A percentile compares a stretch with the other conserved stretches of the same genome.
Conservation (phyloP, 2,329 filamentous ascomycete genomes). For the Ophiostoma pallidulum region DNA sequence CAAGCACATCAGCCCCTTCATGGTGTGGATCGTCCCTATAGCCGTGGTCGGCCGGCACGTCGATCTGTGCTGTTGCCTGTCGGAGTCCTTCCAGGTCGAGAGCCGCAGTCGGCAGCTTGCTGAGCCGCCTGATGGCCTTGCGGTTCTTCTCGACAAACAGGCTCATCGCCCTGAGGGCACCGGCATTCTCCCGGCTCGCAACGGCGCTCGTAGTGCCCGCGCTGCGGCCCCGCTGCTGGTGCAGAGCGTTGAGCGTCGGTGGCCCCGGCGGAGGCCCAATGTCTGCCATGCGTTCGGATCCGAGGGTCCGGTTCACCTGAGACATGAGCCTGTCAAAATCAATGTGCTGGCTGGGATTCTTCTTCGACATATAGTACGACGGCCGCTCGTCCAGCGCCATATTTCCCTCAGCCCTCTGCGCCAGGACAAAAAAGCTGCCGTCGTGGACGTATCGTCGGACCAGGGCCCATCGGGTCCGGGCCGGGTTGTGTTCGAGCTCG, state of each 20-base stretch:
- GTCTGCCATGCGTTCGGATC: no score
- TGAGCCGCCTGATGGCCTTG: constrained; percentile 33
- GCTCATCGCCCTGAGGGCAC: constrained; percentile 35
- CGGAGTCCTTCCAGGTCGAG: not conserved
- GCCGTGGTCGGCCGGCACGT: no score
- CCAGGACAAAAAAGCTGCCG: constrained; percentile 42
- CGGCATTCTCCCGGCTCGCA: constrained; percentile 27
- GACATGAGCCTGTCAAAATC: constrained; percentile 37
- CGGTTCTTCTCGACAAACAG: constrained; percentile 34
- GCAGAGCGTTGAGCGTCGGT: constrained; percentile 13
- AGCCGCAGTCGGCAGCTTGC: constrained; percentile 25
- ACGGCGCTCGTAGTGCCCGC: not conserved
- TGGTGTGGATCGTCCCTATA: no score
- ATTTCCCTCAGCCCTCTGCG: constrained; percentile 24
- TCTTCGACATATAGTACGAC: constrained; percentile 18
- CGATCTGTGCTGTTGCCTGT: not conserved
- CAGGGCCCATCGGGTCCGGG: constrained; percentile 42
- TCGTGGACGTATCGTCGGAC: constrained; percentile 38
- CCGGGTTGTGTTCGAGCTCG: constrained; percentile 42
- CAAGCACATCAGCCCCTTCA: no score
- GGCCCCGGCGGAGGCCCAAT: constrained; percentile 12
- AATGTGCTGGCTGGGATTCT: constrained; percentile 26
- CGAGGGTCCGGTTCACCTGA: constrained; percentile 32
- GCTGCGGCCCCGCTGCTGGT: constrained; percentile 8
- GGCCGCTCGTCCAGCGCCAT: constrained; percentile 22